A percentile compares a stretch with the other conserved stretches of the same genome.
Conservation (phyloP, 306 rosid genomes). For the Fragaria ananassa region DNA sequence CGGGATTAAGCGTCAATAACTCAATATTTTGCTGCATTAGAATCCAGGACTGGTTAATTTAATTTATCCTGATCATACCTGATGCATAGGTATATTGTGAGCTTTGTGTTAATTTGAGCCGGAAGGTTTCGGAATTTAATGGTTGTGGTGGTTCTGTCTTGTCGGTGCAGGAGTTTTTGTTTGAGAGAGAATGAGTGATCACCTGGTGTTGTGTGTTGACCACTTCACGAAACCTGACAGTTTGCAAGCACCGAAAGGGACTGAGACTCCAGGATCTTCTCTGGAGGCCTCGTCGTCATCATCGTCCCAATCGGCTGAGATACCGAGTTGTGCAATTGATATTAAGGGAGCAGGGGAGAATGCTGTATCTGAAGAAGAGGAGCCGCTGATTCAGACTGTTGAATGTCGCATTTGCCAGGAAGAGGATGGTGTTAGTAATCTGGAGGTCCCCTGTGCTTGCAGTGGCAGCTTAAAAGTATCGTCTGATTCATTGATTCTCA, state of each 20-base stretch:
- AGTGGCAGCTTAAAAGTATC: slow-evolving; percentile 60
- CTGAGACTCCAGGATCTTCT: slow-evolving; percentile 30
- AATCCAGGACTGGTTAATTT: background rate
- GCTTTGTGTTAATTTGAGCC: background rate
- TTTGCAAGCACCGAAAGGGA: slow-evolving; percentile 27
- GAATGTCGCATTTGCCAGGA: slow-evolving; percentile 76
- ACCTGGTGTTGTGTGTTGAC: slow-evolving; percentile 45
- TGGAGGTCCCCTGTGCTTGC: slow-evolving; percentile 66
- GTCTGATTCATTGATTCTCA: background rate
- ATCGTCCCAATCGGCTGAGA: slow-evolving; percentile 25
- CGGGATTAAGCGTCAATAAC: no score
- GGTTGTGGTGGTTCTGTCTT: background rate
- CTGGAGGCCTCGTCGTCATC: slow-evolving; percentile 13
- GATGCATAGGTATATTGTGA: background rate
- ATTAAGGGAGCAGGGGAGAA: slow-evolving; percentile 31
- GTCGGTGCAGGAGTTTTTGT: slow-evolving; percentile 21
- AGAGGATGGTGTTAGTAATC: slow-evolving; percentile 45
- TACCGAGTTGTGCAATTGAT: slow-evolving; percentile 25
- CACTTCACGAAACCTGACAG: slow-evolving; percentile 27
- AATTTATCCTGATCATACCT: background rate
- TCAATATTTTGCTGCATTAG: background rate
- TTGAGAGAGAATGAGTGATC: slow-evolving; percentile 40
- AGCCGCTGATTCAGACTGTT: slow-evolving; percentile 39
- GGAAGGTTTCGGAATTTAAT: background rate
- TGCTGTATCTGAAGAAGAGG: slow-evolving; percentile 31